A percentile compares a stretch with the other conserved stretches of the same genome.
Evolutionary conservation across 306 rosid genomes (phyloP).

Genomic region (Castanea mollissima): DNA sequence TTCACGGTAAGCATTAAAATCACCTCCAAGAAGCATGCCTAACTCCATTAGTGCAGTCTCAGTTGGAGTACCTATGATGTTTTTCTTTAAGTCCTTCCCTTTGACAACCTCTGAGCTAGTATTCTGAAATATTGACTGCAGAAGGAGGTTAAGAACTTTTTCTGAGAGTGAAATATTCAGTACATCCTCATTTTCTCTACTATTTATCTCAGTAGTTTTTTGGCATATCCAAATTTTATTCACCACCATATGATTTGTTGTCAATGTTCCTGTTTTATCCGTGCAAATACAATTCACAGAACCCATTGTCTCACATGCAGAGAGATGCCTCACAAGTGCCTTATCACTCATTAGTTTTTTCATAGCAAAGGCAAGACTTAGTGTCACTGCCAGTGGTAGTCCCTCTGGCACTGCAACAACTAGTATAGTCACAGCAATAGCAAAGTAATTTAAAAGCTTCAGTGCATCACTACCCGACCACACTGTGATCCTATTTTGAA

Average conservation of each 20-base stretch:
- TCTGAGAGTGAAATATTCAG: slow-evolving; percentile 41
- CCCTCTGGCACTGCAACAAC: slow-evolving; percentile 98
- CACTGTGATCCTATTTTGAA: slow-evolving; percentile 28
- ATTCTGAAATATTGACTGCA: slow-evolving; percentile 80
- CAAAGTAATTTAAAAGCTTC: slow-evolving; percentile 60
- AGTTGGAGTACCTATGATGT: slow-evolving; percentile 72
- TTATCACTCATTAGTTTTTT: slow-evolving; percentile 79
- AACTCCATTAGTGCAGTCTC: slow-evolving; percentile 74
- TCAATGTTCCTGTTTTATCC: slow-evolving; percentile 87
- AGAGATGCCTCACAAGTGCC: slow-evolving; percentile 87
- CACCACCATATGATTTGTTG: slow-evolving; percentile 90
- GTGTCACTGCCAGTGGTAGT: slow-evolving; percentile 81
- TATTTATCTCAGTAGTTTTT: slow-evolving; percentile 35
- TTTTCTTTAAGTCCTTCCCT: slow-evolving; percentile 52
- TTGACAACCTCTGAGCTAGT: slow-evolving; percentile 69
- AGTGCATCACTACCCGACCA: slow-evolving; percentile 68
- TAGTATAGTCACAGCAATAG: slow-evolving; percentile 80
- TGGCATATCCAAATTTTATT: slow-evolving; percentile 67
- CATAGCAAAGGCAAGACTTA: slow-evolving; percentile 95
- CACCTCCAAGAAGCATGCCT: slow-evolving; percentile 66
- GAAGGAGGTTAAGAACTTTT: slow-evolving; percentile 37
- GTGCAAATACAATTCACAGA: slow-evolving; percentile 84
- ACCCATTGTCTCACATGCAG: slow-evolving; percentile 96
- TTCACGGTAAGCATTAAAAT: slow-evolving; percentile 32
- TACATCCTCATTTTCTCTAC: slow-evolving; percentile 7